A percentile compares a stretch with the other conserved stretches of the same genome.
Evolutionary conservation across 306 rosid genomes (phyloP).

Genomic region (Lathyrus sativus): DNA sequence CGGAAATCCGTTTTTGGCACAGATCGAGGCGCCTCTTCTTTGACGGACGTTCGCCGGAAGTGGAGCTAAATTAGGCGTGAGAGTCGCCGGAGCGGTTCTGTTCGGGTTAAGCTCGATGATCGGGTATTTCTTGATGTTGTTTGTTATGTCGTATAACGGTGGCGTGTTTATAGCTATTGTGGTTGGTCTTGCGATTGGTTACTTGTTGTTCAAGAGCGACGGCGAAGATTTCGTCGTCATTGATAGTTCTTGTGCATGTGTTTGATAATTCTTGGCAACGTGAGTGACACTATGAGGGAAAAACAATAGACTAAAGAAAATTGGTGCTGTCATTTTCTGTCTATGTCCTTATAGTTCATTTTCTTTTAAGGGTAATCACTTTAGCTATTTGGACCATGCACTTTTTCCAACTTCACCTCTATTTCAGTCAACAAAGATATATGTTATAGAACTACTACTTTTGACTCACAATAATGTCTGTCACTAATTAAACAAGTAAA

Average conservation of each 20-base stretch:
- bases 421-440: conserved; percentile 44
- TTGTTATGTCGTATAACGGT: conserved; percentile 88
- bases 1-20: conserved; percentile 30
- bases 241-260: conserved; percentile 85
- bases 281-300: neutral
- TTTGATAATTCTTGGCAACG: conserved; percentile 50
- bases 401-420: conserved; percentile 34
- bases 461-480: too few species aligned
- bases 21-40: conserved; percentile 65
- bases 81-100: conserved; percentile 61
- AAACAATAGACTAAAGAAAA: conserved; percentile 29
- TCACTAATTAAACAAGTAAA: too few species aligned
- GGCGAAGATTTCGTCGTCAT: conserved; percentile 53
- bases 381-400: conserved; percentile 32
- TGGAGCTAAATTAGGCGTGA: conserved; percentile 34
- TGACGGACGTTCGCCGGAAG: conserved; percentile 34
- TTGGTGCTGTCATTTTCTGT: conserved; percentile 40
- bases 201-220: conserved; percentile 60
- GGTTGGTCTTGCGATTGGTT: conserved; percentile 76
- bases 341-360: conserved; percentile 33
- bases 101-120: conserved; percentile 80
- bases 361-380: conserved; percentile 30
- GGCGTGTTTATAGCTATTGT: conserved; percentile 81
- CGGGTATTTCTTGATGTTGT: conserved; percentile 85
- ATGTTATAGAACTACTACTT: too few species aligned